phyloP scores from a whole-genome alignment of 2,329 filamentous ascomycete species.

The Fusarium liriodendri region DNA sequence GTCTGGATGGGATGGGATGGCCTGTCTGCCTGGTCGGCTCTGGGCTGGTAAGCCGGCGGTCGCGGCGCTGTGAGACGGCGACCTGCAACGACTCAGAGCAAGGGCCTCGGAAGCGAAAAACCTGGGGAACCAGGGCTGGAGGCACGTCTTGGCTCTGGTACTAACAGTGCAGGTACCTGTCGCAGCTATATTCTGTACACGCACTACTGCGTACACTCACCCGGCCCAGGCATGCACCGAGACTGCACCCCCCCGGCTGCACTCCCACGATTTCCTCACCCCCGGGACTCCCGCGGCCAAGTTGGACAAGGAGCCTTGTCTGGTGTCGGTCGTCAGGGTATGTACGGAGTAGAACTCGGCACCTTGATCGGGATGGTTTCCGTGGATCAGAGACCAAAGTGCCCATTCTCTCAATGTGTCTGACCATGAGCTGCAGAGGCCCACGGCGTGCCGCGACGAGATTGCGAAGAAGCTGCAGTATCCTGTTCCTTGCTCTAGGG shows the following conservation, averaged over 20 bases:
- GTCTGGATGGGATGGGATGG: background rate
- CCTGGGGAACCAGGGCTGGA: conserved; percentile 44
- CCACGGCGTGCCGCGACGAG: conserved; percentile 6
- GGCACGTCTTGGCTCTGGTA: conserved; percentile 38
- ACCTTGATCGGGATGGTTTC: conserved; percentile 7
- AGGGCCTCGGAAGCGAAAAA: conserved; percentile 35
- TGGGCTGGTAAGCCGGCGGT: conserved; percentile 7
- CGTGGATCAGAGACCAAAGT: conserved; percentile 14
- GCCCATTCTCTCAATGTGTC: conserved; percentile 11
- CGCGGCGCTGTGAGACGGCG: conserved; percentile 32
- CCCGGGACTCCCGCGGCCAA: conserved; percentile 19
- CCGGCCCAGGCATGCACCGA: conserved; percentile 10
- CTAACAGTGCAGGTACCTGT: conserved; percentile 38
- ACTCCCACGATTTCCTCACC: conserved; percentile 20
- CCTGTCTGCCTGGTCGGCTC: background rate
- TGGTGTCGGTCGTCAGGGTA: conserved; percentile 1
- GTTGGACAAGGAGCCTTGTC: conserved; percentile 14
- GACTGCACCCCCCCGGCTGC: conserved; percentile 18
- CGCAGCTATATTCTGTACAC: conserved; percentile 20
- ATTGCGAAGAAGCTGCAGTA: conserved; percentile 21
- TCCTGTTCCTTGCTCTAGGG: conserved; percentile 26
- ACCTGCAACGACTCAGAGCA: conserved; percentile 15
- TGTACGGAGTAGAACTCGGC: conserved; percentile 4
- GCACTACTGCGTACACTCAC: background rate
- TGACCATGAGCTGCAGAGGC: conserved; percentile 1